These are phyloP conservation scores for Pezicula rhizophila DNA, from an alignment of 2,329 filamentous ascomycete genomes.

Conservation along the genomic window DNA sequence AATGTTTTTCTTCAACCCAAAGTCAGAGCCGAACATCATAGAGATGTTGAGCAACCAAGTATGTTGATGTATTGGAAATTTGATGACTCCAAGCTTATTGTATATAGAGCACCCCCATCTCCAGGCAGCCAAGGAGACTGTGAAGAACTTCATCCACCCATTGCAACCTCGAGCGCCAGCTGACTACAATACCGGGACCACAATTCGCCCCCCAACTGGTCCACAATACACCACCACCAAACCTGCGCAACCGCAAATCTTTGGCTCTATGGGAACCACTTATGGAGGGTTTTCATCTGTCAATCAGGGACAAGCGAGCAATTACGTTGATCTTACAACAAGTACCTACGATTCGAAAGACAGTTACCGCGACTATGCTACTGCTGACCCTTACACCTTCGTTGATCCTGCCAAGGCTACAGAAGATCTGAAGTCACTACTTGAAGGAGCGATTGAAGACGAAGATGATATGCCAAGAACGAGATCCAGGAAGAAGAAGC, in stretches of 20 bases:
- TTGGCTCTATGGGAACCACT: conserved; percentile 23
- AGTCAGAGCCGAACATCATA: conserved; percentile 24
- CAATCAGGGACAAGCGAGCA: conserved; percentile 18
- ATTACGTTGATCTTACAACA: conserved; percentile 26
- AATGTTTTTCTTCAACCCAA: conserved; percentile 27
- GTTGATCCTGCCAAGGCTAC: conserved; percentile 63
- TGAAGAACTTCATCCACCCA: conserved; percentile 19
- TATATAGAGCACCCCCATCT: conserved; percentile 21
- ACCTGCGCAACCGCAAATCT: conserved; percentile 19
- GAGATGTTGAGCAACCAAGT: conserved; percentile 18
- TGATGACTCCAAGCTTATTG: not conserved
- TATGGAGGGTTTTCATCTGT: conserved; percentile 22
- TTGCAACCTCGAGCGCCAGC: conserved; percentile 21
- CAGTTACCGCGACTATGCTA: conserved; percentile 4
- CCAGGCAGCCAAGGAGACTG: conserved; percentile 22
- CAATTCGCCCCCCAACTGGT: conserved; percentile 13
- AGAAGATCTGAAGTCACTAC: conserved; percentile 72
- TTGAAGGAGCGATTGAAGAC: conserved; percentile 76
- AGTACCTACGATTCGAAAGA: conserved; percentile 15
- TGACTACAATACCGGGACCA: conserved; percentile 11
- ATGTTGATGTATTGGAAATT: conserved; percentile 4
- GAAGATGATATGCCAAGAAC: conserved; percentile 40
- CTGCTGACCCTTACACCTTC: conserved; percentile 24
- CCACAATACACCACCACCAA: conserved; percentile 23
- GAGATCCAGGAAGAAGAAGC: conserved; percentile 32